Conservation (phyloP, 805 yeast species). For the Priceomyces melissophilus region DNA sequence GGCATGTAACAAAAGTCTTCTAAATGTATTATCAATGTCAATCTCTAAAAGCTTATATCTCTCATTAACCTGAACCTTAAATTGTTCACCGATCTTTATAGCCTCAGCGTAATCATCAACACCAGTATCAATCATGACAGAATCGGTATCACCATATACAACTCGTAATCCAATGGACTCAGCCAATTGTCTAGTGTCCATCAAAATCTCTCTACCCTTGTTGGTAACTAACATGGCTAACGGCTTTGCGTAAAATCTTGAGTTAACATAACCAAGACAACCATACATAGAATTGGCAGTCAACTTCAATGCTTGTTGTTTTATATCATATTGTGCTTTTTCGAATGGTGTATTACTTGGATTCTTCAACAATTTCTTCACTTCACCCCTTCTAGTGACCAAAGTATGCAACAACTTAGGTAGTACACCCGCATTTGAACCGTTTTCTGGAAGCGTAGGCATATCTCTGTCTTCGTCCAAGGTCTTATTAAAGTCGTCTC, state of each 20-base stretch:
- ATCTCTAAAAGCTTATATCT: slow-evolving; percentile 84
- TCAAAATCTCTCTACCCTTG: slow-evolving; percentile 92
- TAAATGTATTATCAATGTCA: slow-evolving; percentile 92
- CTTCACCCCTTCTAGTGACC: slow-evolving; percentile 90
- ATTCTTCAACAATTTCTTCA: slow-evolving; percentile 77
- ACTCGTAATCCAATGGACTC: slow-evolving; percentile 80
- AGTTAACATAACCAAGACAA: slow-evolving; percentile 87
- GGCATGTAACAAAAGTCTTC: slow-evolving; percentile 80
- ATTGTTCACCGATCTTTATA: slow-evolving; percentile 74
- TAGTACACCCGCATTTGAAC: slow-evolving; percentile 69
- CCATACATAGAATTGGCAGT: slow-evolving; percentile 99
- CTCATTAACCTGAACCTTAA: slow-evolving; percentile 83
- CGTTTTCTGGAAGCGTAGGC: slow-evolving; percentile 64
- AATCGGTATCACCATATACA: slow-evolving; percentile 97
- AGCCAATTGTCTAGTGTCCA: slow-evolving; percentile 90
- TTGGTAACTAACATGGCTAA: slow-evolving; percentile 92
- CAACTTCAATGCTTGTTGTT: slow-evolving; percentile 91
- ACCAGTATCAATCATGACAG: slow-evolving; percentile 96
- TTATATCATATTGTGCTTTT: slow-evolving; percentile 84
- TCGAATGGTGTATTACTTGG: slow-evolving; percentile 62
- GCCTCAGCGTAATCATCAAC: slow-evolving; percentile 69
- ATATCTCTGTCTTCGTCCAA: slow-evolving; percentile 55
- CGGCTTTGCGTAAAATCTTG: slow-evolving; percentile 94
- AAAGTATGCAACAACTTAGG: slow-evolving; percentile 80
- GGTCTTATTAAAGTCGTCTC: slow-evolving; percentile 45